Base-by-base conservation (phyloP, 1,139 yeast species). In the Saccharomyces hybrid region DNA sequence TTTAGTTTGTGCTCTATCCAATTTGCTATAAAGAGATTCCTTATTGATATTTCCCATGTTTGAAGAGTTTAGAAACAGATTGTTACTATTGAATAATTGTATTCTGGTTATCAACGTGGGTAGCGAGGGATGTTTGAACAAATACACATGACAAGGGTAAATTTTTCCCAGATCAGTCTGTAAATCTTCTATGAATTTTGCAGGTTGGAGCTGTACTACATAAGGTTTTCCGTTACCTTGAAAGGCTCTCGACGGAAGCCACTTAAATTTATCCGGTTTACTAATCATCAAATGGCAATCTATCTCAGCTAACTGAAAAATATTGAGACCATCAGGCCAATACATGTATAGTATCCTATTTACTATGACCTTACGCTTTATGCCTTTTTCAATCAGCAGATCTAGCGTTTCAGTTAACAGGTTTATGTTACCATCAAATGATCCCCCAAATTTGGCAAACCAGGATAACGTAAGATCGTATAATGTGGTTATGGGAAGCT, bases 221-320 rank as follows among this genome's bases (percentile, higher is more conserved):
- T 68, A 70, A 50, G 71, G 74, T 14, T 68, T 61, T 2, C 69
- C 74, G n/a, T 65, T 57, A 3, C 75, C 65, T 57, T 80, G 77
- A 56, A 71, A 69, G 0, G 83, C 79, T 0, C 81, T 78, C 2
- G 88, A 80, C 50, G 79, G 78, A 2, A 77, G 72, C 91, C 95
- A 87, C 26, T 68, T 68, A 60, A 73, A 78, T 0, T 74, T 59
- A 47, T 72, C 70, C 0, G 88, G 84, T 50, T 77, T 76, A 60
- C 83, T 85, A 3, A 85, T 78, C 46, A 86, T 72, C 48, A 78
- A 65, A 60, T 83, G 86, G 55, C 86, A 80, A 61, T 88, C 95
- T 7, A 86, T 71, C 59, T 86, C 91, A 0, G 95, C 85, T 49
- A 83, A 66, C 64, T 88, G 96, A 16, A 82, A 73, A 5, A 86